These are phyloP conservation scores for Candida koratica DNA, from an alignment of 805 yeast genomes.

Conservation along the genomic window DNA sequence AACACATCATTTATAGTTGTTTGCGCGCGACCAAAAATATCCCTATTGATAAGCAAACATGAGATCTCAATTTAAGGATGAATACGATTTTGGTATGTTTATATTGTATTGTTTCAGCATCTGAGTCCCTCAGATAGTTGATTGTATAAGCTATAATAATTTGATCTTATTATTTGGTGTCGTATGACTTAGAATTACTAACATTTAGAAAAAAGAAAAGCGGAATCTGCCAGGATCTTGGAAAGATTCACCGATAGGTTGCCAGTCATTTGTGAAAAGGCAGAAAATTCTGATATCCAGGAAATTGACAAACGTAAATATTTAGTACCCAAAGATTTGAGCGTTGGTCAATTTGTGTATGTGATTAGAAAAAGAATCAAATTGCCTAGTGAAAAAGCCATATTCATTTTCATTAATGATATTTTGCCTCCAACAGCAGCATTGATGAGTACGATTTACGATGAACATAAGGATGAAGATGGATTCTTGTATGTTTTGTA, in stretches of 20 bases:
- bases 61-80: constrained; percentile 94
- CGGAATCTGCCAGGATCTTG: constrained; percentile 88
- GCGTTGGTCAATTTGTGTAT: constrained; percentile 97
- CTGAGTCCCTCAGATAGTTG: background rate
- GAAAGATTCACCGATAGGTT: constrained; percentile 87
- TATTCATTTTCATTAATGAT: constrained; percentile 94
- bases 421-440: constrained; percentile 98
- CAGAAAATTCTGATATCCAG: constrained; percentile 92
- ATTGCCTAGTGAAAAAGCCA: constrained; percentile 96
- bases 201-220: constrained; percentile 72
- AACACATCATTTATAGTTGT: too few relatives aligned
- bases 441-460: constrained; percentile 88
- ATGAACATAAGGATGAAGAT: constrained; percentile 96
- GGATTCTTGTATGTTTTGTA: constrained; percentile 94
- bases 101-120: background rate
- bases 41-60: constrained; percentile 29
- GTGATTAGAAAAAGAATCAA: constrained; percentile 95
- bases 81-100: constrained; percentile 67
- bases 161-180: too few relatives aligned
- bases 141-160: too few relatives aligned
- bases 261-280: constrained; percentile 96
- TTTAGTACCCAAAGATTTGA: constrained; percentile 90
- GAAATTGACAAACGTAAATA: constrained; percentile 97
- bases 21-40: constrained; percentile 5
- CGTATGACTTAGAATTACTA: too few relatives aligned